Percentiles rank a stretch among this genome's conserved stretches.
phyloP scores from a whole-genome alignment of 1,284 basidiomycete species.

The Coniferiporia sulphurascens region DNA sequence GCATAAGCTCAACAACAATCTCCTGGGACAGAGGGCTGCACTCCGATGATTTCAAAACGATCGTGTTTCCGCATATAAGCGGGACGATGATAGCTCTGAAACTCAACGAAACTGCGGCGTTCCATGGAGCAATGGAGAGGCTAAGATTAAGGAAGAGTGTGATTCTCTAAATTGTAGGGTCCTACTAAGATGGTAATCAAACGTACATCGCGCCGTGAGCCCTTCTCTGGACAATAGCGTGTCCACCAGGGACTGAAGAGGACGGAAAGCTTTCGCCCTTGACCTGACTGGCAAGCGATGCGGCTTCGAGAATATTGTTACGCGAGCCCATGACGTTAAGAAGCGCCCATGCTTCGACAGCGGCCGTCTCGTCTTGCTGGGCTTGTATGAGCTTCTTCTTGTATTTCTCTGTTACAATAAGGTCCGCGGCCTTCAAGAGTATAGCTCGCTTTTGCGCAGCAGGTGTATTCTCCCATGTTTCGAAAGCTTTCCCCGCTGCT shows the following conservation, averaged over 20 bases:
- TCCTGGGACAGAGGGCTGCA: conserved; percentile 46
- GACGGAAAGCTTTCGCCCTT: conserved; percentile 30
- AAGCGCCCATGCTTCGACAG: conserved; percentile 24
- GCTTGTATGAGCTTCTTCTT: conserved; percentile 31
- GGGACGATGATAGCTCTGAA: conserved; percentile 49
- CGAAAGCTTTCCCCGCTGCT: conserved; percentile 43
- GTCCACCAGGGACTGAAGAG: conserved; percentile 26
- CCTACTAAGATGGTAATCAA: background rate
- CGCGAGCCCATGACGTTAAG: conserved; percentile 21
- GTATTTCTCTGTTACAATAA: conserved; percentile 39
- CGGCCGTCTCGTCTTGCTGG: conserved; percentile 37
- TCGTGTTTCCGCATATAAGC: conserved; percentile 60
- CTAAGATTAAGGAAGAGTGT: conserved; percentile 13
- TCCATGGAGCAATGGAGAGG: conserved; percentile 32
- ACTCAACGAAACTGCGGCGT: conserved; percentile 42
- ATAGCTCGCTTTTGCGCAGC: conserved; percentile 37
- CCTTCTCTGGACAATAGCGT: conserved; percentile 29
- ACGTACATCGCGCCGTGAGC: conserved; percentile 32
- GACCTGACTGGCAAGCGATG: conserved; percentile 23
- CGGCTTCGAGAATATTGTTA: conserved; percentile 19
- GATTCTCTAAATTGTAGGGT: background rate
- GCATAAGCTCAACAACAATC: conserved; percentile 44
- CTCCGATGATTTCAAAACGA: conserved; percentile 59
- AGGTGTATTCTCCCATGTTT: conserved; percentile 41
- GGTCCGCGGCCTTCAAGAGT: conserved; percentile 41